Percentiles rank a stretch among this genome's conserved stretches.
Conservation (phyloP, 768 basidiomycete species). For the Pleurotus djamor region DNA sequence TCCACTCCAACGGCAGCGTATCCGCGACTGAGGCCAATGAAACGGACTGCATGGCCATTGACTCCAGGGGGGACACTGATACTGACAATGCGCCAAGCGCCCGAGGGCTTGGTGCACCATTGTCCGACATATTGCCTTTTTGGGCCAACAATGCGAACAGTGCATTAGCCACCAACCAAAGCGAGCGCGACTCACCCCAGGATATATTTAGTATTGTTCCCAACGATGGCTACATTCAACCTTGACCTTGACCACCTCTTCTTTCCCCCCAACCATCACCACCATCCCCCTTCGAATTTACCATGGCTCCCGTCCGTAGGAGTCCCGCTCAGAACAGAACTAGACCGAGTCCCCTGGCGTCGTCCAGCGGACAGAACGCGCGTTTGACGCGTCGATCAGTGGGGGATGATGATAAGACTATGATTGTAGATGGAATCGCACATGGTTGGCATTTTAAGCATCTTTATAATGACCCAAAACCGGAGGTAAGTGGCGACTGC, state of each 20-base stretch:
- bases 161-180: neutral
- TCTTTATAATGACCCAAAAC: neutral
- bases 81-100: neutral
- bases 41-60: too few relatives aligned
- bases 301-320: constrained; percentile 8
- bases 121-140: neutral
- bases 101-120: neutral
- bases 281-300: neutral
- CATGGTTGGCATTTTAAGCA: constrained; percentile 7
- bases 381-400: neutral
- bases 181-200: neutral
- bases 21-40: constrained; percentile 16
- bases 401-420: neutral
- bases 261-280: neutral
- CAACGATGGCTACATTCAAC: neutral
- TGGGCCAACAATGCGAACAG: neutral
- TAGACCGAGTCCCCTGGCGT: neutral
- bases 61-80: too few relatives aligned
- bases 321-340: neutral
- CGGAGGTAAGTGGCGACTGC: constrained; percentile 1
- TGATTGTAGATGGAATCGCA: constrained; percentile 5
- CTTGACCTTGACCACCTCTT: neutral
- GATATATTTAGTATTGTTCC: neutral
- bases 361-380: neutral
- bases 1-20: constrained; percentile 60